These are phyloP conservation scores for Fraxinus xanthoxyloides DNA, from an alignment of 305 asterid genomes.

Conservation along the genomic window DNA sequence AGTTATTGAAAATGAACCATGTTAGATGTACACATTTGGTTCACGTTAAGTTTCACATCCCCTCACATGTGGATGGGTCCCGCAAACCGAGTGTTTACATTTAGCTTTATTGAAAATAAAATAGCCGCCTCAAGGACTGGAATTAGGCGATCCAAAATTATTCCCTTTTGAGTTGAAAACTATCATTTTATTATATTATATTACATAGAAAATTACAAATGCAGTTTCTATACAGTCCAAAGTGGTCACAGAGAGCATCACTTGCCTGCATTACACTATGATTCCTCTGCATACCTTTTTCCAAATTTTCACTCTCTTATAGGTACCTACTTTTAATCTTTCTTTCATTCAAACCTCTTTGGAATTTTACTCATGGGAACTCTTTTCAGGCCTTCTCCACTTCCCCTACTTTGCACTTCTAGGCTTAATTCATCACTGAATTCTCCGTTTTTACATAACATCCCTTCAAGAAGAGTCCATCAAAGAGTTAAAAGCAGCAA, in stretches of 20 bases:
- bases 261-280: neutral
- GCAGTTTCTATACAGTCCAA: neutral
- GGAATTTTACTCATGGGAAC: slow-evolving; percentile 43
- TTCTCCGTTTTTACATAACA: slow-evolving; percentile 24
- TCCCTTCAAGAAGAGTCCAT: slow-evolving; percentile 26
- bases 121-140: neutral
- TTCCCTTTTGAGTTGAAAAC: neutral
- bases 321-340: slow-evolving; percentile 7
- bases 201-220: neutral
- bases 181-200: too few species aligned
- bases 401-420: slow-evolving; percentile 33
- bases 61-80: too few species aligned
- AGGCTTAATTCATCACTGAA: slow-evolving; percentile 27
- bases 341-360: neutral
- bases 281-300: neutral
- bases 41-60: too few species aligned
- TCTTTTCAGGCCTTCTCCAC: slow-evolving; percentile 37
- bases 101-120: too few species aligned
- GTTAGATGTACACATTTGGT: too few species aligned
- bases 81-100: too few species aligned
- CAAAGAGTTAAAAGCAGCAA: slow-evolving; percentile 33
- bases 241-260: neutral
- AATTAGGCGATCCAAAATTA: neutral
- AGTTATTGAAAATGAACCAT: too few species aligned
- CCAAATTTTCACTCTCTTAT: neutral